Evolutionary conservation across 2,329 filamentous ascomycete species (phyloP), one percentile per base, ranked within the genome.

Genomic region (Clonostachys solani): DNA sequence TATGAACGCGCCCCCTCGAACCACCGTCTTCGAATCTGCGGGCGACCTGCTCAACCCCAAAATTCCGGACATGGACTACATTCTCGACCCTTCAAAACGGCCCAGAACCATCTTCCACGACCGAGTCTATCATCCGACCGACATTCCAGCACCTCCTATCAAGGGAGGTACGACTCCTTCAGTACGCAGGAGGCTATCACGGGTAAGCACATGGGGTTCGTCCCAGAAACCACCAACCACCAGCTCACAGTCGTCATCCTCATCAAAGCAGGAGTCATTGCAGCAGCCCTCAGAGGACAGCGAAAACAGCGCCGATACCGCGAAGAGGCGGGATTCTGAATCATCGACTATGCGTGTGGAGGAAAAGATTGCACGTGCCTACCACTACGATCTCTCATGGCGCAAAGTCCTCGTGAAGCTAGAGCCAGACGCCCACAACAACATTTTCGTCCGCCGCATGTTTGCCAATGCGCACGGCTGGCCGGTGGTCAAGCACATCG

Each of bases 401-500:
- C 87, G 94, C 42, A 99, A 99, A 63, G 94, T 99, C 2, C 80
- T 99, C 5, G 94, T 99, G 13, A 87, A 94, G 46, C 76, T 99
- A 3, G 92, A 99, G 62, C 94, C 94, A 0, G 94, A 99, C 66
- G 94, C 94, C 0, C 94, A 99, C 71, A 99, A 99, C 68, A 99
- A 99, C 65, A 95, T 99, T 55, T 87, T 97, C 50, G 94, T 99
- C 19, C 86, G 94, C 15, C 86, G 94, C 47, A 95, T 91, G 85
- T 99, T 99, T 64, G 86, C 91, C 48, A 99, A 99, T 60, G 94
- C 94, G 0, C 95, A 95, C 58, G 94, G 94, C 3, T 99, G 94
- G 94, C 94, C 94, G 1, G 94, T 99, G 1, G 75, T 97, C 44
- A 92, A 96, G 67, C 94, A 99, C 67, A 71, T 97, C 17, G 92